Conservation (phyloP, 257 asterid genomes). For the Forsythia suspensa region DNA sequence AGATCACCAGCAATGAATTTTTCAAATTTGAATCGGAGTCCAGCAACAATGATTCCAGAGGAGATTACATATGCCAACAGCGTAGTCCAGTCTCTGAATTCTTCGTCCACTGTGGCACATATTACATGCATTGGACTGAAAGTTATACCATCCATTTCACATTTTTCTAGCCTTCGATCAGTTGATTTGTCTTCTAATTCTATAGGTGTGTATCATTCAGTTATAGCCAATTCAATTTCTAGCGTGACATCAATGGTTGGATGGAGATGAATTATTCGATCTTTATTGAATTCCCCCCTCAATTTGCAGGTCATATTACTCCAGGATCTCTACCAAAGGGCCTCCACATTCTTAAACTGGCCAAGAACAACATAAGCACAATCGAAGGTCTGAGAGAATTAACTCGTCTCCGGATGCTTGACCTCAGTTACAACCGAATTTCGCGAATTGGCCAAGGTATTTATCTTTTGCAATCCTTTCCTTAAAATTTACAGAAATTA, state of each 20-base stretch:
- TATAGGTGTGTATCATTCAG: slow-evolving; percentile 47
- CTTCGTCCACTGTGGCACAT: slow-evolving; percentile 79
- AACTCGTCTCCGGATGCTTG: slow-evolving; percentile 70
- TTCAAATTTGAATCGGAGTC: background rate
- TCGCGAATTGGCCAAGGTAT: slow-evolving; percentile 82
- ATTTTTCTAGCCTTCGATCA: slow-evolving; percentile 61
- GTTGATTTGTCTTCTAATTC: slow-evolving; percentile 74
- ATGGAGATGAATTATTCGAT: background rate
- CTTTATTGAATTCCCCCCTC: slow-evolving; percentile 7
- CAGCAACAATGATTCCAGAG: slow-evolving; percentile 35
- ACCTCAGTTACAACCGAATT: slow-evolving; percentile 82
- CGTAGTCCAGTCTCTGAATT: slow-evolving; percentile 59
- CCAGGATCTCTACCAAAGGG: slow-evolving; percentile 84
- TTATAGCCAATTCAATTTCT: background rate
- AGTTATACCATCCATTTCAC: slow-evolving; percentile 63
- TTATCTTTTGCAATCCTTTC: slow-evolving; percentile 10
- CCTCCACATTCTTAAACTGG: slow-evolving; percentile 71
- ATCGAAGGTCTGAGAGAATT: slow-evolving; percentile 83
- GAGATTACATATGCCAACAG: slow-evolving; percentile 68
- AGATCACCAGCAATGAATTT: slow-evolving; percentile 17
- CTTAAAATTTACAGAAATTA: background rate
- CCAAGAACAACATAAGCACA: slow-evolving; percentile 71
- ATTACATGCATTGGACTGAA: slow-evolving; percentile 57
- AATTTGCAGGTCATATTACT: slow-evolving; percentile 60
- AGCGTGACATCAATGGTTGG: background rate